These are phyloP conservation scores for Coemansia sp. DNA, from an alignment of 192 early-diverging fungal species.

Conservation along the genomic window DNA sequence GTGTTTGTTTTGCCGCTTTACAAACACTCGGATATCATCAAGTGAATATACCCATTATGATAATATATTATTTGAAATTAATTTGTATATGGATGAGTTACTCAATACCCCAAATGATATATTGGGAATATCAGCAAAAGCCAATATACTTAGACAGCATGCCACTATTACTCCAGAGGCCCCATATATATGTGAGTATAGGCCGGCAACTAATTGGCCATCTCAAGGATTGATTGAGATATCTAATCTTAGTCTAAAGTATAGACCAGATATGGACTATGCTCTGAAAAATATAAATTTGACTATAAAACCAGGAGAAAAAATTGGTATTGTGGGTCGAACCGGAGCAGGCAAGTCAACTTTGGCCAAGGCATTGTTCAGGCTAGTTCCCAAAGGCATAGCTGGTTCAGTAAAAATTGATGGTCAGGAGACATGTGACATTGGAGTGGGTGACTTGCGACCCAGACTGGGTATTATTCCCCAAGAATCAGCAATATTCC, in stretches of 20 bases:
- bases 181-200: conserved; percentile 13
- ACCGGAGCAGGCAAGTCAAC: conserved; percentile 64
- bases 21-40: background rate
- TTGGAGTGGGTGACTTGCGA: conserved; percentile 58
- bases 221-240: conserved; percentile 41
- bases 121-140: background rate
- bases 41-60: background rate
- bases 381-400: conserved; percentile 53
- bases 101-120: background rate
- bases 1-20: background rate
- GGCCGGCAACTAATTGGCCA: conserved; percentile 53
- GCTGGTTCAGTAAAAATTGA: conserved; percentile 55
- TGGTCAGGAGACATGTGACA: conserved; percentile 54
- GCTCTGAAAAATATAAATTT: conserved; percentile 43
- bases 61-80: background rate
- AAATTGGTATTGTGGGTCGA: conserved; percentile 55
- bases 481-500: conserved; percentile 65
- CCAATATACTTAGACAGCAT: conserved; percentile 58
- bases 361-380: too few relatives aligned
- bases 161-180: conserved; percentile 53
- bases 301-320: conserved; percentile 52
- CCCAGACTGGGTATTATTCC: conserved; percentile 59
- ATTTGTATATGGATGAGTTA: background rate
- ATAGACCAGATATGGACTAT: conserved; percentile 20
- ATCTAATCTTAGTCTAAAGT: conserved; percentile 37